These are phyloP conservation scores for Saccharomycopsis hybrid DNA, from an alignment of 1,139 yeast genomes.

Conservation along the genomic window DNA sequence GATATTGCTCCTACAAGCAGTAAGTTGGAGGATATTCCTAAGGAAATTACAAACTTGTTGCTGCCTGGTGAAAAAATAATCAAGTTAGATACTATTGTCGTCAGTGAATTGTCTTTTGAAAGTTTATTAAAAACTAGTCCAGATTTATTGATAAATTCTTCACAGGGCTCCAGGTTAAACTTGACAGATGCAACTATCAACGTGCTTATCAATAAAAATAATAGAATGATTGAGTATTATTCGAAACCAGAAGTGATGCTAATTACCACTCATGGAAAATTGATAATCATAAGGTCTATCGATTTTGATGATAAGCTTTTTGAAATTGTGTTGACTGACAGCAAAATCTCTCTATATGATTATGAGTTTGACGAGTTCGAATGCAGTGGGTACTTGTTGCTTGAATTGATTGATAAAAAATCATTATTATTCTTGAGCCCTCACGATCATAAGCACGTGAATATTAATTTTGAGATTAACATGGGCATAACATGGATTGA, in stretches of 20 bases:
- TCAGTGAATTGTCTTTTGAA: slow-evolving; percentile 30
- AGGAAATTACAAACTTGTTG: slow-evolving; percentile 19
- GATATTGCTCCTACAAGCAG: slow-evolving; percentile 3
- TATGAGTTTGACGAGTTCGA: slow-evolving; percentile 58
- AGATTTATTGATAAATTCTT: slow-evolving; percentile 22
- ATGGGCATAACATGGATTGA: slow-evolving; percentile 40
- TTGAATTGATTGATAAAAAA: slow-evolving; percentile 55
- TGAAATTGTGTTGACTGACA: slow-evolving; percentile 50
- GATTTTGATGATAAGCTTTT: slow-evolving; percentile 14
- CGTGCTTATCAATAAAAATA: slow-evolving; percentile 37
- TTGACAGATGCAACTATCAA: slow-evolving; percentile 31
- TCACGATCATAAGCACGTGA: slow-evolving; percentile 20
- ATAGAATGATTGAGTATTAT: slow-evolving; percentile 31
- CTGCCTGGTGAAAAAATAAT: slow-evolving; percentile 31
- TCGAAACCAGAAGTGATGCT: slow-evolving; percentile 32
- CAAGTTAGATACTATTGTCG: slow-evolving; percentile 35
- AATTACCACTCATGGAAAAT: slow-evolving; percentile 34
- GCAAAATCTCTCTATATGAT: slow-evolving; percentile 68
- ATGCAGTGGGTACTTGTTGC: slow-evolving; percentile 55
- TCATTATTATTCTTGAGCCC: slow-evolving; percentile 50
- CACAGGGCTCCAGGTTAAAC: slow-evolving; percentile 28
- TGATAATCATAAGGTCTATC: slow-evolving; percentile 26
- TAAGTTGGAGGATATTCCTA: slow-evolving; percentile 6
- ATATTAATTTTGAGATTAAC: slow-evolving; percentile 29
- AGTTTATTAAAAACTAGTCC: slow-evolving; percentile 8